phyloP scores from a whole-genome alignment of 495 filamentous ascomycete species.

The Durotheca rogersii region DNA sequence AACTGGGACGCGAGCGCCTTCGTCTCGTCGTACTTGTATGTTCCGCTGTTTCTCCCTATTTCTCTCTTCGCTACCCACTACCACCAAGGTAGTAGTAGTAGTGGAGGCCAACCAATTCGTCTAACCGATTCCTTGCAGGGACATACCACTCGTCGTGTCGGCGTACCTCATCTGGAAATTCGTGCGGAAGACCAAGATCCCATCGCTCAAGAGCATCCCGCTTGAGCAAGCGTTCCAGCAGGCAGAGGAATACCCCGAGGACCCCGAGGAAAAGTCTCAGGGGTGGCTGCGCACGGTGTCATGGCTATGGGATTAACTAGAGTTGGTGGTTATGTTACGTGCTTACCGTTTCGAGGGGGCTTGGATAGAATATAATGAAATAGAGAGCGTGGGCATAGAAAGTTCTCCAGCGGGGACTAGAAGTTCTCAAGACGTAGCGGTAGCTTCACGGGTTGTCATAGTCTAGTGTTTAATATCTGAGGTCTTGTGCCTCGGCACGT shows the following conservation, averaged over 20 bases:
- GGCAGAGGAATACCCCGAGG: slow-evolving; percentile 36
- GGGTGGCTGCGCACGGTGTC: slow-evolving; percentile 34
- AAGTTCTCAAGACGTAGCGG: no score
- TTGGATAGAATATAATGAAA: neutral
- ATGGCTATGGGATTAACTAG: slow-evolving; percentile 46
- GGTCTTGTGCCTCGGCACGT: no score
- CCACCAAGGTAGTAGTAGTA: no score
- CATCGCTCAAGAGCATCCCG: slow-evolving; percentile 54
- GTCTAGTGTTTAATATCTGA: no score
- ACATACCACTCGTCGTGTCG: slow-evolving; percentile 54
- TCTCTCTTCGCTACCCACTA: no score
- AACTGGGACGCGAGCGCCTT: slow-evolving; percentile 50
- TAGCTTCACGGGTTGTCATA: no score
- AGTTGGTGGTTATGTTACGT: no score
- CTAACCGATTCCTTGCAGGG: slow-evolving; percentile 36
- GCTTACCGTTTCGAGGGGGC: neutral
- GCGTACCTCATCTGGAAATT: slow-evolving; percentile 59
- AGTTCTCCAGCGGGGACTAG: no score
- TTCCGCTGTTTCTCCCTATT: no score
- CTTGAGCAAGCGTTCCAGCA: slow-evolving; percentile 43
- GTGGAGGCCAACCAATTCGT: no score
- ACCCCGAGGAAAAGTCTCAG: slow-evolving; percentile 31
- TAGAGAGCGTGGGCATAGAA: no score
- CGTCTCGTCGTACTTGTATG: slow-evolving; percentile 53
- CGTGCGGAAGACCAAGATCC: slow-evolving; percentile 53